These are phyloP conservation scores for Debaryomycetaceae sp. DNA, from an alignment of 1,139 yeast genomes.

Conservation along the genomic window DNA sequence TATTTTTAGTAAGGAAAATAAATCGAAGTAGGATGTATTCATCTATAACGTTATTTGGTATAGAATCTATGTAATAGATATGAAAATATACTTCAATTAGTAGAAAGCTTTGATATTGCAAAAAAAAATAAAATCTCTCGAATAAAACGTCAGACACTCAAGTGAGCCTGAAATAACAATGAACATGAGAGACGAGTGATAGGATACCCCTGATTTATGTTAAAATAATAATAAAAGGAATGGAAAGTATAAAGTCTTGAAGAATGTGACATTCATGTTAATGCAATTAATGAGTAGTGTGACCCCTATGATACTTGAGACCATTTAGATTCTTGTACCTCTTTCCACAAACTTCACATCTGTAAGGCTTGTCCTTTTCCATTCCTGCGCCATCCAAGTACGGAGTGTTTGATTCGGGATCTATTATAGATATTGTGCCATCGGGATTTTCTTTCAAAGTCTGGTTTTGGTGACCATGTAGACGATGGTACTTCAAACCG, in stretches of 20 bases:
- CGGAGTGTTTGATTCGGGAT: constrained; percentile 89
- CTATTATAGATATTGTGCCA: constrained; percentile 88
- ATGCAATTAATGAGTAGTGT: constrained; percentile 74
- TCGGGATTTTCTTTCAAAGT: constrained; percentile 86
- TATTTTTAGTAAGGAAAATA: too few relatives aligned
- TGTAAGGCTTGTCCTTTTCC: constrained; percentile 96
- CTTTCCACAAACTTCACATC: constrained; percentile 98
- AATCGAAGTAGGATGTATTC: too few relatives aligned
- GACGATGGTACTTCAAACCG: constrained; percentile 91
- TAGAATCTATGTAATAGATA: not conserved
- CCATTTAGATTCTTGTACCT: constrained; percentile 95
- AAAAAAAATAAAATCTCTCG: not conserved
- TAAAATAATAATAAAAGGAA: constrained; percentile 1
- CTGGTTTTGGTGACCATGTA: constrained; percentile 97
- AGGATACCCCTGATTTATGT: not conserved
- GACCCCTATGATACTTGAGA: constrained; percentile 94
- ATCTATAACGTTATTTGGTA: not conserved
- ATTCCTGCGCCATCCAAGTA: constrained; percentile 89
- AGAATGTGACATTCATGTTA: constrained; percentile 4
- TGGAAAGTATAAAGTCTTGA: constrained; percentile 1
- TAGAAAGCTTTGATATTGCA: not conserved
- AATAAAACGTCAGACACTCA: not conserved
- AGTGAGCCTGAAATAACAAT: not conserved
- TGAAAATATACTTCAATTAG: not conserved
- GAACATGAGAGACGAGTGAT: too few relatives aligned